Base-by-base conservation (phyloP, 495 filamentous ascomycete species). In the Trichocladium antarcticum region DNA sequence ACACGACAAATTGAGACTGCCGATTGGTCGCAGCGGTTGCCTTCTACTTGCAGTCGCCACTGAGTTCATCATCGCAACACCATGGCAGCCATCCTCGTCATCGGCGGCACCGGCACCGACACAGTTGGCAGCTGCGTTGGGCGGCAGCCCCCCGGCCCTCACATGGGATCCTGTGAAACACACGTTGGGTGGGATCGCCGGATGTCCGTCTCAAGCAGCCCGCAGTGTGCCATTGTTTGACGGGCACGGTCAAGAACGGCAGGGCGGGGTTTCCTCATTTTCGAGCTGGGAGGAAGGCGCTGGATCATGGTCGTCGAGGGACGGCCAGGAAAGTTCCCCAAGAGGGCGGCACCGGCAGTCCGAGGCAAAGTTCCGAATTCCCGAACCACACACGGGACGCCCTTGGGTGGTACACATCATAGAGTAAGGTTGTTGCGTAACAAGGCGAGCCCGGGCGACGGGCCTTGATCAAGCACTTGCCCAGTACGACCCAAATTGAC, bases 41-140 rank as follows among this genome's bases (percentile, higher is more conserved):
- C n/a, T n/a, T n/a, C n/a, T n/a, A n/a, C n/a, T n/a, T n/a, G n/a
- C n/a, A n/a, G n/a, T n/a, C n/a, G n/a, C n/a, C n/a, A n/a, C n/a
- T n/a, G n/a, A n/a, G n/a, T n/a, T n/a, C n/a, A n/a, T n/a, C n/a
- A n/a, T n/a, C n/a, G n/a, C n/a, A n/a, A n/a, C 38, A 2, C 35
- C 15, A 48, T 31, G 21, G 12, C 47, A 6, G 46, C 56, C 34
- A 51, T 77, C 53, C 62, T 78, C 15, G 50, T 78, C 11, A 59
- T 68, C 3, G 75, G 74, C 37, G 74, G 72, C 42, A 71, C 66
- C 12, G 73, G 74, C 50, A 71, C 66, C 12, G 73, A 73, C 50
- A 75, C 72, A 31, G 60, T 73, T 14, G 66, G 68, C 37, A 58
- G 59, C 36, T 67, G 68, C 28, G 60, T 75, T 17, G 69, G 62